These are phyloP conservation scores for Nidularia sp. DNA, from an alignment of 768 basidiomycete species.

Conservation along the genomic window DNA sequence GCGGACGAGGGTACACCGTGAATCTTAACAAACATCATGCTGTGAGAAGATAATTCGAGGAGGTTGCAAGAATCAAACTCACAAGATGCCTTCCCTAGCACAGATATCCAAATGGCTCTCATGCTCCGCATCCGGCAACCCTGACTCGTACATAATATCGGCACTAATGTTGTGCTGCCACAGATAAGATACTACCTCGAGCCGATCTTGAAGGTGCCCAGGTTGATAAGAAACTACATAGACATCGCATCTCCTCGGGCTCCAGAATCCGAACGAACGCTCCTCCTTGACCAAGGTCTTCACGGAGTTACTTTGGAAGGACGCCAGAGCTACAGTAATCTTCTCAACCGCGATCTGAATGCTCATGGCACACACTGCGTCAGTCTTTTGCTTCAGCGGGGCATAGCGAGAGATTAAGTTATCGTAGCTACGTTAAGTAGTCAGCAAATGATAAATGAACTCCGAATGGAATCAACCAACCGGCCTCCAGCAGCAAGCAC, in stretches of 20 bases:
- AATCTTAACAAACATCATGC: slow-evolving; percentile 16
- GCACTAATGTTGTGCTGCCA: slow-evolving; percentile 84
- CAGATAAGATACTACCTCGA: slow-evolving; percentile 71
- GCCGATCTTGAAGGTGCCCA: slow-evolving; percentile 71
- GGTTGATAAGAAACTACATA: slow-evolving; percentile 78
- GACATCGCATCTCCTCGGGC: slow-evolving; percentile 85
- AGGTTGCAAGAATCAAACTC: slow-evolving; percentile 14
- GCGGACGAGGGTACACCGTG: slow-evolving; percentile 46
- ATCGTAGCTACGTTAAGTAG: slow-evolving; percentile 54
- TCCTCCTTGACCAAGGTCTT: slow-evolving; percentile 72
- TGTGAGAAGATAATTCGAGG: slow-evolving; percentile 4
- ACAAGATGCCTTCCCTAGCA: slow-evolving; percentile 82
- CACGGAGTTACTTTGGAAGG: slow-evolving; percentile 66
- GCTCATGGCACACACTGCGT: slow-evolving; percentile 62
- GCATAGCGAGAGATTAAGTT: slow-evolving; percentile 59
- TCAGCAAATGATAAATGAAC: neutral
- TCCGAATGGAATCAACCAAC: slow-evolving; percentile 28
- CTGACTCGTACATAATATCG: slow-evolving; percentile 84
- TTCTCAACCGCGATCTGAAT: slow-evolving; percentile 78
- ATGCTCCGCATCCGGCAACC: slow-evolving; percentile 55
- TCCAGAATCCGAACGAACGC: slow-evolving; percentile 85
- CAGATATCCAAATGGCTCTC: slow-evolving; percentile 68
- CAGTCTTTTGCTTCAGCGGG: slow-evolving; percentile 47
- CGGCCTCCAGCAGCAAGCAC: slow-evolving; percentile 81
- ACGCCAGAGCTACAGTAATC: slow-evolving; percentile 64